Evolutionary conservation across 2,329 filamentous ascomycete genomes (phyloP).

Genomic region (Trichocomaceae sp.): DNA sequence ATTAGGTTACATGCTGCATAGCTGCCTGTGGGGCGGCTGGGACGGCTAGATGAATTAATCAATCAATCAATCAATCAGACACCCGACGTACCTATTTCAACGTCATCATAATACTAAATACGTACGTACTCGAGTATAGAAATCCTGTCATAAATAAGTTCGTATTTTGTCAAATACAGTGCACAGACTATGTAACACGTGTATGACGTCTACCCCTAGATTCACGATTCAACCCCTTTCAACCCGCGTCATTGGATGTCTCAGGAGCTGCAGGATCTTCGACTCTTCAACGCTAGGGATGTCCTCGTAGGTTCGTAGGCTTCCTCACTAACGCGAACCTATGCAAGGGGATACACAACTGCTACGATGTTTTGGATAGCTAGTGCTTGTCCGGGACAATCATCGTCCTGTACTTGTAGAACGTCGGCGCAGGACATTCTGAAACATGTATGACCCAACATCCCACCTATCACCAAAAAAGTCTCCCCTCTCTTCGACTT

Average conservation of each 20-base stretch:
- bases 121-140: not conserved
- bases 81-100: too few species aligned
- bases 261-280: not conserved
- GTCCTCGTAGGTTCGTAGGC: not conserved
- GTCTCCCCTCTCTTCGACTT: not conserved
- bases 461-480: not conserved
- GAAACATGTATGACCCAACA: not conserved
- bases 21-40: too few species aligned
- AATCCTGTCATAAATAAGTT: not conserved
- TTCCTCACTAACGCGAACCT: too few species aligned
- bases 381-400: not conserved
- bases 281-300: not conserved
- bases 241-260: not conserved
- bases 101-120: too few species aligned
- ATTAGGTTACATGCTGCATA: too few species aligned
- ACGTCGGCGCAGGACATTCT: not conserved
- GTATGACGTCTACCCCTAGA: not conserved
- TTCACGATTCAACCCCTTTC: not conserved
- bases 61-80: too few species aligned
- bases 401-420: not conserved
- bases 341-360: not conserved
- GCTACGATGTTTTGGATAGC: too few species aligned
- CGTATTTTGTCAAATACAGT: not conserved
- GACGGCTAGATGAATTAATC: too few species aligned
- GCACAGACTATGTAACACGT: not conserved